phyloP scores from a whole-genome alignment of 768 basidiomycete genomes.

The Russula dissimulans region DNA sequence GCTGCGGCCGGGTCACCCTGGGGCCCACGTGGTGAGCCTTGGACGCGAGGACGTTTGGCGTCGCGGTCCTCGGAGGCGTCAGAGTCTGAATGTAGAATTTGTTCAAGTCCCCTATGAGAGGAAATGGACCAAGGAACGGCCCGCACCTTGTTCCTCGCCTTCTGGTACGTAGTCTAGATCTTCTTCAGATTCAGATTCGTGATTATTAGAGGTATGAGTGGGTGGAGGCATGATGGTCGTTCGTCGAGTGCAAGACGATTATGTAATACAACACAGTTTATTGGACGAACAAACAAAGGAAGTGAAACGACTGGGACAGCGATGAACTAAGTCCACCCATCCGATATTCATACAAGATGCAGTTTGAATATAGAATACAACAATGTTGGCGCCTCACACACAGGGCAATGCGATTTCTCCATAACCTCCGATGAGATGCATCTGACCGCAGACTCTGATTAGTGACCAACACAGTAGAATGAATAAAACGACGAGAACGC shows the following conservation, averaged over 20 bases:
- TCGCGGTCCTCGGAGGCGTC: constrained; percentile 34
- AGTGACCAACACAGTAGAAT: neutral
- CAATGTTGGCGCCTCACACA: constrained; percentile 41
- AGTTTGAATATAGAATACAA: constrained; percentile 49
- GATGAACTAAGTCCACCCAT: neutral
- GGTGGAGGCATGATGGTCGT: neutral
- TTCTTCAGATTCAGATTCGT: constrained; percentile 53
- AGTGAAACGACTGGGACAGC: neutral
- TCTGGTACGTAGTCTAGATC: constrained; percentile 64
- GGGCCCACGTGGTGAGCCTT: constrained; percentile 18
- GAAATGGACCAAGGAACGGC: neutral
- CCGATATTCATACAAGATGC: constrained; percentile 23
- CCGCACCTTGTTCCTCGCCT: constrained; percentile 28
- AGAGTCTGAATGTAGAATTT: constrained; percentile 24
- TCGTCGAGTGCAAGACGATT: neutral
- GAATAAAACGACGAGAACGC: constrained; percentile 17
- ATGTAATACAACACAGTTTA: constrained; percentile 5
- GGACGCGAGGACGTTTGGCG: constrained; percentile 28
- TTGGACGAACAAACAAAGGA: too few relatives aligned
- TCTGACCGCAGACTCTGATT: constrained; percentile 25
- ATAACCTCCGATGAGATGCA: constrained; percentile 46
- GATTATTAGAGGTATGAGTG: constrained; percentile 12
- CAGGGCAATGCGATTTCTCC: constrained; percentile 40
- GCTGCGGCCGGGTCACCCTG: constrained; percentile 36
- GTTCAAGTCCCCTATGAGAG: neutral